phyloP scores from a whole-genome alignment of 352 stramenopile species.

The Globisporangium paroecandrum region DNA sequence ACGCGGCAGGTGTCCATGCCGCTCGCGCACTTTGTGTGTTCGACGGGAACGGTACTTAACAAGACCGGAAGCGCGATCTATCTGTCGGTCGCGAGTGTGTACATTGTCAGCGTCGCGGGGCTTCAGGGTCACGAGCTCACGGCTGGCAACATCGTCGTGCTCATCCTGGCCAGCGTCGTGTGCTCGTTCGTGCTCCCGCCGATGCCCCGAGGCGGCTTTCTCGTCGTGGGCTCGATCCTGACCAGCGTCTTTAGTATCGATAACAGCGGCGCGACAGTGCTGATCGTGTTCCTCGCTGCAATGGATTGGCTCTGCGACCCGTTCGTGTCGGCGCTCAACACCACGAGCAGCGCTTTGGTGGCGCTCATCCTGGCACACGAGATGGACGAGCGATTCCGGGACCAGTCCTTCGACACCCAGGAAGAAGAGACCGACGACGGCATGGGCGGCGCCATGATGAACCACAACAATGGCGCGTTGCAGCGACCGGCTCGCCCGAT shows the following conservation, averaged over 20 bases:
- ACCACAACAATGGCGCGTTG: neutral
- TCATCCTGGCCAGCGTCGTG: slow-evolving; percentile 39
- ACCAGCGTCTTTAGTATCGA: slow-evolving; percentile 42
- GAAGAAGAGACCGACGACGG: slow-evolving; percentile 32
- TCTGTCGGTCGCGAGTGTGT: slow-evolving; percentile 42
- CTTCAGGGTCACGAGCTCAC: slow-evolving; percentile 24
- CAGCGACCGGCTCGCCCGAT: neutral
- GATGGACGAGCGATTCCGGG: slow-evolving; percentile 38
- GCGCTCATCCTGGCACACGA: slow-evolving; percentile 46
- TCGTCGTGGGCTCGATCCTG: slow-evolving; percentile 38
- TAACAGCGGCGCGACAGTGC: slow-evolving; percentile 18
- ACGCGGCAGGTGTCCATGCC: slow-evolving; percentile 53
- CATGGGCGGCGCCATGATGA: slow-evolving; percentile 4
- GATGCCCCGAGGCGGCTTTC: slow-evolving; percentile 34
- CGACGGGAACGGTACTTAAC: slow-evolving; percentile 43
- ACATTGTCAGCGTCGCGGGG: slow-evolving; percentile 30
- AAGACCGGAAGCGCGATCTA: slow-evolving; percentile 64
- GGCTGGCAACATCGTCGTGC: slow-evolving; percentile 22
- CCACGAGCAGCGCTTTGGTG: slow-evolving; percentile 49
- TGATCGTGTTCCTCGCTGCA: slow-evolving; percentile 39
- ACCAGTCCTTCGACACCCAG: slow-evolving; percentile 26
- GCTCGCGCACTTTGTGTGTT: slow-evolving; percentile 56
- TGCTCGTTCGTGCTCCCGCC: slow-evolving; percentile 37
- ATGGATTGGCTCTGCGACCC: slow-evolving; percentile 62
- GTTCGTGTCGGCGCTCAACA: slow-evolving; percentile 49